Evolutionary conservation across 2,329 filamentous ascomycete genomes (phyloP).

Genomic region (Hymenoscyphus infarciens): DNA sequence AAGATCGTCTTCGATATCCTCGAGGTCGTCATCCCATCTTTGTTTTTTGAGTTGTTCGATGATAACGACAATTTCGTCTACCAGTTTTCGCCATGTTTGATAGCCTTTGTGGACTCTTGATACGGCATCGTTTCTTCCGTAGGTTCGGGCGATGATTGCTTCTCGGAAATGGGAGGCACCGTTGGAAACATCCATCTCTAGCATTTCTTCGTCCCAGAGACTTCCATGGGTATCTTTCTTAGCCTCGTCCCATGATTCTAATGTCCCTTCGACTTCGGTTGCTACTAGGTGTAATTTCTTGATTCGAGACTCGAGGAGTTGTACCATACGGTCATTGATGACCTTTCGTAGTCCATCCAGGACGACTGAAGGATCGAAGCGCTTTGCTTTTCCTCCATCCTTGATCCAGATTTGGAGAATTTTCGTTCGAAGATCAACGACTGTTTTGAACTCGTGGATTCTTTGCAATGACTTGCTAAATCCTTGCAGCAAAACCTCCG

Average conservation of each 20-base stretch:
- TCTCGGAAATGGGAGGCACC: slow-evolving; percentile 67
- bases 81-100: slow-evolving; percentile 67
- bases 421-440: slow-evolving; percentile 66
- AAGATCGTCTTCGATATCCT: slow-evolving; percentile 69
- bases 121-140: slow-evolving; percentile 68
- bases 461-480: slow-evolving; percentile 56
- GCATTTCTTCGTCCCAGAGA: slow-evolving; percentile 65
- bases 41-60: slow-evolving; percentile 64
- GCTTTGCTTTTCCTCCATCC: slow-evolving; percentile 59
- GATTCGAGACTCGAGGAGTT: slow-evolving; percentile 61
- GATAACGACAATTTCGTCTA: slow-evolving; percentile 62
- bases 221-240: slow-evolving; percentile 48
- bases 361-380: slow-evolving; percentile 65
- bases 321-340: slow-evolving; percentile 65
- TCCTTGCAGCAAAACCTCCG: slow-evolving; percentile 57
- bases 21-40: slow-evolving; percentile 71
- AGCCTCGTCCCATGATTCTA: slow-evolving; percentile 58
- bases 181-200: slow-evolving; percentile 61
- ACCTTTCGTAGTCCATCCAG: slow-evolving; percentile 64
- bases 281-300: slow-evolving; percentile 62
- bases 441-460: slow-evolving; percentile 62
- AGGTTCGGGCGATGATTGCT: slow-evolving; percentile 63
- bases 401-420: slow-evolving; percentile 74
- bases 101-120: slow-evolving; percentile 61
- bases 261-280: slow-evolving; percentile 56